These are phyloP conservation scores for Magnolia sinica DNA, from an alignment of 164 flowering plant genomes.

Conservation along the genomic window DNA sequence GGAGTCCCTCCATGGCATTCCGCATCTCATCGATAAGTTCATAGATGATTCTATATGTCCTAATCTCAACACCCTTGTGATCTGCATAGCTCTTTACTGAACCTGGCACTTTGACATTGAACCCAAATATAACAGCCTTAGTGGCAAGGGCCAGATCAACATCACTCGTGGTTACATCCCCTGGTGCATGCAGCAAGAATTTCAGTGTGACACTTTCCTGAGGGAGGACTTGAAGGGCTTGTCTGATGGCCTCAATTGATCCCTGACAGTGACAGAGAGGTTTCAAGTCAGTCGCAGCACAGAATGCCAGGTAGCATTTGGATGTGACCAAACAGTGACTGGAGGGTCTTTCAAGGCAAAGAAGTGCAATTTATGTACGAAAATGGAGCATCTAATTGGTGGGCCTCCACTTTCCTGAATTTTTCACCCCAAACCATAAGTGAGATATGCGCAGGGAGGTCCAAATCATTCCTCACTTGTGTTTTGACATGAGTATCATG, in stretches of 20 bases:
- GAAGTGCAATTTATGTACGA: neutral
- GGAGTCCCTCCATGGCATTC: slow-evolving; percentile 91
- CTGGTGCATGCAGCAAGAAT: slow-evolving; percentile 83
- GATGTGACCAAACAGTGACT: neutral
- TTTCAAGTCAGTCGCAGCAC: slow-evolving; percentile 7
- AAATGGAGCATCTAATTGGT: neutral
- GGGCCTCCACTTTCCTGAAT: neutral
- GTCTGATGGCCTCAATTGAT: slow-evolving; percentile 88
- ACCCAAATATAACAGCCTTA: slow-evolving; percentile 78
- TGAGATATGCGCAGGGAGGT: too few species aligned
- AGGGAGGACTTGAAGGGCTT: slow-evolving; percentile 87
- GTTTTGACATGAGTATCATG: too few species aligned
- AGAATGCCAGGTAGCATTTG: neutral
- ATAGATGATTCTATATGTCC: slow-evolving; percentile 79
- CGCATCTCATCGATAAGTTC: slow-evolving; percentile 87
- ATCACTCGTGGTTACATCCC: slow-evolving; percentile 80
- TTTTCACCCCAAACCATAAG: neutral
- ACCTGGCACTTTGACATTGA: slow-evolving; percentile 78
- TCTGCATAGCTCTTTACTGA: slow-evolving; percentile 78
- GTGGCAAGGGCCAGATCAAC: slow-evolving; percentile 90
- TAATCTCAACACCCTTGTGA: slow-evolving; percentile 67
- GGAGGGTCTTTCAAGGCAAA: neutral
- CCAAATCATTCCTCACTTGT: too few species aligned
- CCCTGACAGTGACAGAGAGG: slow-evolving; percentile 46
- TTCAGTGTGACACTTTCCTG: slow-evolving; percentile 81